A percentile compares a stretch with the other conserved stretches of the same genome.
Conservation (phyloP, 2,329 filamentous ascomycete species). For the Volutella citrinella region DNA sequence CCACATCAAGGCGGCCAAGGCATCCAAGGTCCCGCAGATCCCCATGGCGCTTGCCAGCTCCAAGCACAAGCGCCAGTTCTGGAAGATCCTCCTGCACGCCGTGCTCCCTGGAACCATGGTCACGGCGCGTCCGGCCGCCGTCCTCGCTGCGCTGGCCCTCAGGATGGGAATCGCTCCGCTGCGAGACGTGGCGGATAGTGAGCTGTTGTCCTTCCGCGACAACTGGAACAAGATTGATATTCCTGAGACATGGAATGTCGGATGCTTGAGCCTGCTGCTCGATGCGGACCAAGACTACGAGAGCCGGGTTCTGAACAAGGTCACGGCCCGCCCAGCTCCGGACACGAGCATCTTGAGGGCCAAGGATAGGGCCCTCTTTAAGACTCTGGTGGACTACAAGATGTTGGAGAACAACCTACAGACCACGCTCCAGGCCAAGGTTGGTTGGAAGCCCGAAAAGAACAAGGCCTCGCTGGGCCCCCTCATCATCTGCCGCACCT, state of each 20-base stretch:
- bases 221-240: conserved; percentile 46
- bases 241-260: conserved; percentile 48
- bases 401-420: conserved; percentile 44
- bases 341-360: conserved; percentile 29
- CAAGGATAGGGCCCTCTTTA: conserved; percentile 40
- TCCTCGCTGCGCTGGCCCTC: conserved; percentile 47
- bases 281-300: conserved; percentile 41
- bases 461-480: conserved; percentile 41
- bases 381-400: conserved; percentile 43
- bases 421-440: conserved; percentile 39
- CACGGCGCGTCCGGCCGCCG: conserved; percentile 39
- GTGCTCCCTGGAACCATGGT: conserved; percentile 48
- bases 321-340: conserved; percentile 9
- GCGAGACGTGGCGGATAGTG: conserved; percentile 36
- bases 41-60: conserved; percentile 39
- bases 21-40: conserved; percentile 37
- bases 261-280: conserved; percentile 43
- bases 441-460: conserved; percentile 47
- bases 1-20: conserved; percentile 35
- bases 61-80: conserved; percentile 38
- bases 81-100: conserved; percentile 45
- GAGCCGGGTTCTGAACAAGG: conserved; percentile 22
- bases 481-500: conserved; percentile 37
- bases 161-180: conserved; percentile 44
- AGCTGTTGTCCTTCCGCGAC: conserved; percentile 38